Percentiles rank a stretch among this genome's conserved stretches.
Conservation (phyloP, 73 alveolate genomes). For the Breviolum minutum region DNA sequence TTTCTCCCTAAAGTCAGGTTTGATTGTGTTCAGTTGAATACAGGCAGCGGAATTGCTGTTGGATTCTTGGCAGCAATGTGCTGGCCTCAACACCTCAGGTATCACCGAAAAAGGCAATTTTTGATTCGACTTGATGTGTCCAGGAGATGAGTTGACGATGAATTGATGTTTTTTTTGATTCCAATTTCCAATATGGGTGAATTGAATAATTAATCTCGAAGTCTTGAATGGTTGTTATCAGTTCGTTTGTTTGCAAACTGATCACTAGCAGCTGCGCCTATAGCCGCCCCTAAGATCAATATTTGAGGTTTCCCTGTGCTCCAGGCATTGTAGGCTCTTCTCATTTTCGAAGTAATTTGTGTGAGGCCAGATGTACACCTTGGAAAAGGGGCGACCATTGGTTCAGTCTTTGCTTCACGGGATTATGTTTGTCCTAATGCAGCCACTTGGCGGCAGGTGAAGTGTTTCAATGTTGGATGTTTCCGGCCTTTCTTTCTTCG, state of each 20-base stretch:
- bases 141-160: too few relatives aligned
- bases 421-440: conserved; percentile 96
- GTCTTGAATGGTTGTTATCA: neutral
- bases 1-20: neutral
- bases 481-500: neutral
- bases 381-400: conserved; percentile 96
- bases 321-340: neutral
- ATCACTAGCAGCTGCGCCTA: too few relatives aligned
- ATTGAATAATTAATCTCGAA: neutral
- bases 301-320: too few relatives aligned
- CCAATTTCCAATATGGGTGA: neutral
- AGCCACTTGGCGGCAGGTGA: neutral
- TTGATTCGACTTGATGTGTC: neutral
- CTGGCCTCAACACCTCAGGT: neutral
- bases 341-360: neutral
- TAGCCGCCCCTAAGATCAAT: too few relatives aligned
- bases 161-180: too few relatives aligned
- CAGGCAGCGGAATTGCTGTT: conserved; percentile 78
- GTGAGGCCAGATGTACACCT: conserved; percentile 95
- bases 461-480: neutral
- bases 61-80: conserved; percentile 84
- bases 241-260: too few relatives aligned
- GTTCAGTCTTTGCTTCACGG: conserved; percentile 95
- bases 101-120: neutral
- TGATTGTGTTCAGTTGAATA: neutral